These are phyloP conservation scores for Penicillium sp. DNA, from an alignment of 2,329 filamentous ascomycete species.

Conservation along the genomic window DNA sequence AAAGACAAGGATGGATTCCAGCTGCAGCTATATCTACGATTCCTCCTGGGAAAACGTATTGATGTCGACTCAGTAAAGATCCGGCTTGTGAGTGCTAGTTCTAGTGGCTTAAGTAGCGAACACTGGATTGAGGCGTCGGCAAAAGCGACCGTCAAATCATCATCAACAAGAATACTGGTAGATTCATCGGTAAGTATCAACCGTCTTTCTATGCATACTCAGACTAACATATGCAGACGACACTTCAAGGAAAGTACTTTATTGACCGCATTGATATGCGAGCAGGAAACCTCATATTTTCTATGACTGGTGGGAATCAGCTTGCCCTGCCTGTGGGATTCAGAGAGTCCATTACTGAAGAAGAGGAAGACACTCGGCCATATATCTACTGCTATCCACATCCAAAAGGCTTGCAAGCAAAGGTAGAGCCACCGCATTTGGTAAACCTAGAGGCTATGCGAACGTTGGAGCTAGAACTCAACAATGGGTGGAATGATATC, in stretches of 20 bases:
- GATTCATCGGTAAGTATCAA: conserved; percentile 50
- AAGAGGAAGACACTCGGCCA: conserved; percentile 57
- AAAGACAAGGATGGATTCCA: conserved; percentile 76
- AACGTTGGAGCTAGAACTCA: conserved; percentile 74
- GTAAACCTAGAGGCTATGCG: conserved; percentile 82
- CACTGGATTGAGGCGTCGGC: conserved; percentile 64
- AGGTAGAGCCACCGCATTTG: conserved; percentile 67
- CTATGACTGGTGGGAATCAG: conserved; percentile 35
- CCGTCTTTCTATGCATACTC: not conserved
- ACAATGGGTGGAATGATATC: conserved; percentile 74
- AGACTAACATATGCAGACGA: conserved; percentile 32
- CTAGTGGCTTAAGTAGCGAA: conserved; percentile 61
- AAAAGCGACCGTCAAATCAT: conserved; percentile 58
- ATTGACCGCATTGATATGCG: conserved; percentile 72
- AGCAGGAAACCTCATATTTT: conserved; percentile 46
- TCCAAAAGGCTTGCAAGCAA: conserved; percentile 69
- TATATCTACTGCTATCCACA: conserved; percentile 76
- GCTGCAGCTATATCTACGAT: conserved; percentile 69
- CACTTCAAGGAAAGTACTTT: conserved; percentile 70
- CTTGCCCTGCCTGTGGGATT: conserved; percentile 40
- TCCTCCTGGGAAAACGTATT: conserved; percentile 73
- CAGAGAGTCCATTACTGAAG: conserved; percentile 38
- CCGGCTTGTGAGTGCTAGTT: conserved; percentile 60
- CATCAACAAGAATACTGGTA: conserved; percentile 58
- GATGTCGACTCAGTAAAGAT: conserved; percentile 69